A percentile compares a stretch with the other conserved stretches of the same genome.
These are phyloP conservation scores for Uronychia setigera DNA, from an alignment of 73 alveolate genomes.

Conservation along the genomic window DNA sequence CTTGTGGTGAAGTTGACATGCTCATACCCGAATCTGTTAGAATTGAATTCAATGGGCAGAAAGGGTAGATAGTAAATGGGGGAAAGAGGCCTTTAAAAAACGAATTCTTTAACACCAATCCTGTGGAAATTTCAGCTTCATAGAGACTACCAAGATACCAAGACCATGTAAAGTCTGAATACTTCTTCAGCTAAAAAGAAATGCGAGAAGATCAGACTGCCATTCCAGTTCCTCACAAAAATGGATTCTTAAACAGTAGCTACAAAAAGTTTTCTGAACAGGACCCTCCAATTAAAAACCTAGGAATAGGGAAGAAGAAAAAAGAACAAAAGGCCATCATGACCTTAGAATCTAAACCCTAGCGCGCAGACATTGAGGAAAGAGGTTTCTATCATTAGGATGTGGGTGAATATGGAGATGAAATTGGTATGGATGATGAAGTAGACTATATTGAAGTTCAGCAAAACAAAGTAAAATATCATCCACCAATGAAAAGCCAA, in stretches of 20 bases:
- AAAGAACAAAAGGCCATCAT: not conserved
- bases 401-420: not conserved
- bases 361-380: too few species aligned
- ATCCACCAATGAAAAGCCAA: too few species aligned
- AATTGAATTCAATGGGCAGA: not conserved
- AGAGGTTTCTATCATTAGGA: not conserved
- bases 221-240: too few species aligned
- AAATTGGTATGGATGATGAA: not conserved
- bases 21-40: not conserved
- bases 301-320: not conserved
- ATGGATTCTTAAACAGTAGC: not conserved
- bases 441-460: not conserved
- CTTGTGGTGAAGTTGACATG: not conserved
- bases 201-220: not conserved
- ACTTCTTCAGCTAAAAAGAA: not conserved
- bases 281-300: not conserved
- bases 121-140: not conserved
- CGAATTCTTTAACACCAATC: not conserved
- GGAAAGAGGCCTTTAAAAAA: not conserved
- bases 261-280: not conserved
- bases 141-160: not conserved
- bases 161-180: not conserved
- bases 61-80: not conserved
- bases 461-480: not conserved
- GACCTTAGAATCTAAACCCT: too few species aligned